Percentiles rank a stretch among this genome's conserved stretches.
Evolutionary conservation across 176 grass and related monocot species (phyloP).

Genomic region (Typha latifolia): DNA sequence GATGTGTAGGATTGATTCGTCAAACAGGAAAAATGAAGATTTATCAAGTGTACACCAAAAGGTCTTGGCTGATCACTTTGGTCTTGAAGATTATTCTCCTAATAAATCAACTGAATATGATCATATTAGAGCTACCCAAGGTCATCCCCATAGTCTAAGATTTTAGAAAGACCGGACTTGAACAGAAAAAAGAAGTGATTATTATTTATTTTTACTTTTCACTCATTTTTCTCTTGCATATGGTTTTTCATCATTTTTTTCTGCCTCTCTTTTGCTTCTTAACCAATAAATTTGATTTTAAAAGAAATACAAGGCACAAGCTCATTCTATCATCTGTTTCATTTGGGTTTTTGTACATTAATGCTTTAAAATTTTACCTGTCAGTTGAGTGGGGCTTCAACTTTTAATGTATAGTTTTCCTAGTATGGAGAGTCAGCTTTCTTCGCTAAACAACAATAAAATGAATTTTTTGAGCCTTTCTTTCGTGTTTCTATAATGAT

Average conservation of each 20-base stretch:
- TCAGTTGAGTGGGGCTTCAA: neutral
- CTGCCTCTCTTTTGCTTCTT: neutral
- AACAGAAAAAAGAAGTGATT: constrained; percentile 23
- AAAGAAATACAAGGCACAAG: neutral
- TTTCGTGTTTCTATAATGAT: too few relatives aligned
- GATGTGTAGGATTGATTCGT: constrained; percentile 34
- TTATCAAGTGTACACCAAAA: constrained; percentile 20
- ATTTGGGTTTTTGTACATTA: neutral
- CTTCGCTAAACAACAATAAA: too few relatives aligned
- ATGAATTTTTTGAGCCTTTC: too few relatives aligned
- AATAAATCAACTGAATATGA: constrained; percentile 4
- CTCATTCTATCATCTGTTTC: neutral
- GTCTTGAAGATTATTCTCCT: constrained; percentile 34
- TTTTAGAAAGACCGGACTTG: neutral
- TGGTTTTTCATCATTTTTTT: constrained; percentile 2
- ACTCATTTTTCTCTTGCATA: neutral
- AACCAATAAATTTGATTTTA: too few relatives aligned
- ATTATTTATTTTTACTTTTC: neutral
- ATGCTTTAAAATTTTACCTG: neutral
- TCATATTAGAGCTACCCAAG: neutral
- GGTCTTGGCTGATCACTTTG: constrained; percentile 14
- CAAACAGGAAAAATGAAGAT: constrained; percentile 48
- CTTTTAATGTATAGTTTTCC: too few relatives aligned
- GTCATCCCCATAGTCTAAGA: neutral
- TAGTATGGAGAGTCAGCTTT: too few relatives aligned